phyloP scores from a whole-genome alignment of 164 flowering plant genomes.

The Tinospora cordifolia region DNA sequence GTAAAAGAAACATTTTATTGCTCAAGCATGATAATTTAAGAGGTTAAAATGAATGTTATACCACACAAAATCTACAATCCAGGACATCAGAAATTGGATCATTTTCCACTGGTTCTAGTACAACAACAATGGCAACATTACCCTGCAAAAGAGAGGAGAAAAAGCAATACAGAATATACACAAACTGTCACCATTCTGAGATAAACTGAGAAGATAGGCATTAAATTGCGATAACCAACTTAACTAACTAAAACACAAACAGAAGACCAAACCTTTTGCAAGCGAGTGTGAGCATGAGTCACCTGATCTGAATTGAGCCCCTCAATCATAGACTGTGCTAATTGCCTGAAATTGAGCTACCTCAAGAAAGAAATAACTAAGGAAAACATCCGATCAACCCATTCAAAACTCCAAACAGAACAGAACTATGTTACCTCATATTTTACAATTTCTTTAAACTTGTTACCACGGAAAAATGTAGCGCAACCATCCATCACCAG shows the following conservation, averaged over 20 bases:
- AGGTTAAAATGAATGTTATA: constrained; percentile 10
- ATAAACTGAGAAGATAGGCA: not conserved
- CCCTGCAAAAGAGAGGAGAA: constrained; percentile 23
- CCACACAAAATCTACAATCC: constrained; percentile 40
- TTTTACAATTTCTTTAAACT: constrained; percentile 26
- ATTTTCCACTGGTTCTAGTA: constrained; percentile 23
- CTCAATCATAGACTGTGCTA: constrained; percentile 17
- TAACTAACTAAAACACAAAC: too few species aligned
- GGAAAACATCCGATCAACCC: not conserved
- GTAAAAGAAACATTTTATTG: constrained; percentile 1
- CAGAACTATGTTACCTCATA: constrained; percentile 30
- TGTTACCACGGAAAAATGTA: constrained; percentile 33
- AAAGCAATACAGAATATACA: not conserved
- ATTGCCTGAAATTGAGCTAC: constrained; percentile 31
- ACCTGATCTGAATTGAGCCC: constrained; percentile 8
- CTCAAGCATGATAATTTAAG: not conserved
- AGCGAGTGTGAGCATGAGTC: not conserved
- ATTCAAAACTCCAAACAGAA: not conserved
- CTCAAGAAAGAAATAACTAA: not conserved
- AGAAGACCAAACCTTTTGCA: too few species aligned
- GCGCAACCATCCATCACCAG: constrained; percentile 44
- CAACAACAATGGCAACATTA: constrained; percentile 29
- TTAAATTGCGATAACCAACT: too few species aligned
- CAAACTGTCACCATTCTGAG: not conserved
- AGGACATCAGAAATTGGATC: constrained; percentile 11